phyloP scores from a whole-genome alignment of 2,329 filamentous ascomycete species.

The Stromatinia cepivora region DNA sequence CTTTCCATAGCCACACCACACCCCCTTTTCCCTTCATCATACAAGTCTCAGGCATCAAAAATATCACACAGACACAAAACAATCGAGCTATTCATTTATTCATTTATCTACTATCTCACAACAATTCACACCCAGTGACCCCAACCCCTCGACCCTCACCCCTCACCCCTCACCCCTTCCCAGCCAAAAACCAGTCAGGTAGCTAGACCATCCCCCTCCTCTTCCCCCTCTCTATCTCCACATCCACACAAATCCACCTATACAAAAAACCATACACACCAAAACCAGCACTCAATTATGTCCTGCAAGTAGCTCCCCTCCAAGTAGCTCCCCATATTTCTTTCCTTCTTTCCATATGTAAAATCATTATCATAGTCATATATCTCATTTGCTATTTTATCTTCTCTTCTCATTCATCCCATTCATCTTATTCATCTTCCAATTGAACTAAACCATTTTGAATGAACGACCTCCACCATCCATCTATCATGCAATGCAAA shows the following conservation, averaged over 20 bases:
- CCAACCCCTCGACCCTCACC: too few relatives aligned
- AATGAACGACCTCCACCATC: too few relatives aligned
- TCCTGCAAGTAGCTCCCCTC: neutral
- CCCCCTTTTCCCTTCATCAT: too few relatives aligned
- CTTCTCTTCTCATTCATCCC: neutral
- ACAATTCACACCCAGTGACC: neutral
- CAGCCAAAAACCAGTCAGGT: neutral
- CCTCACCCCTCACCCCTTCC: too few relatives aligned
- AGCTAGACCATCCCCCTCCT: neutral
- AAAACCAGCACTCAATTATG: neutral
- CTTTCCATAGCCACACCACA: too few relatives aligned
- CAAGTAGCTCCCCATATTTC: too few relatives aligned
- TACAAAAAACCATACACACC: neutral
- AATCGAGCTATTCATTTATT: neutral
- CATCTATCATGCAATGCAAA: conserved; percentile 1
- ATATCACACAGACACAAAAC: neutral
- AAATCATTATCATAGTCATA: neutral
- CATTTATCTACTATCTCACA: neutral
- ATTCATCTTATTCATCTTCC: neutral
- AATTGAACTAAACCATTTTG: neutral
- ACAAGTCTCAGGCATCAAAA: too few relatives aligned
- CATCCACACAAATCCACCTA: neutral
- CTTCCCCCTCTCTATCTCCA: neutral
- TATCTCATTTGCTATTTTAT: neutral
- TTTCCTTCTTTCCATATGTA: neutral